phyloP scores from a whole-genome alignment of 345 rosid genomes.

The Carallia pectinifolia region DNA sequence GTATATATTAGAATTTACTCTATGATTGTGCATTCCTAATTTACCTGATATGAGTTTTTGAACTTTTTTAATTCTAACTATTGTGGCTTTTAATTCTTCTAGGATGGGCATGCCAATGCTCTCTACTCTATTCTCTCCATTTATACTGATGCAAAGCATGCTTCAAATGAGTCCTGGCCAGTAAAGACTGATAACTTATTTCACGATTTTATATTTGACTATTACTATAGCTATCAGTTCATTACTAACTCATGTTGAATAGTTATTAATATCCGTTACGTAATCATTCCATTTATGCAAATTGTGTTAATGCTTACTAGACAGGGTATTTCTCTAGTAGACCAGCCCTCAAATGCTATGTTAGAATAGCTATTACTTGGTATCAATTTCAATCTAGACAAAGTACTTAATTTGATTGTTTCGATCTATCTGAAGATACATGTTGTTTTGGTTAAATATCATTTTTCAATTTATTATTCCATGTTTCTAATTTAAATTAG shows the following conservation, averaged over 20 bases:
- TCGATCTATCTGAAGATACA: conserved; percentile 8
- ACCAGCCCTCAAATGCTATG: conserved; percentile 85
- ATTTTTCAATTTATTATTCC: conserved; percentile 14
- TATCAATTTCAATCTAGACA: conserved; percentile 20
- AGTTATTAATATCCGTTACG: conserved; percentile 25
- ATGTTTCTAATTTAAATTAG: conserved; percentile 35
- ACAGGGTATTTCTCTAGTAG: conserved; percentile 95
- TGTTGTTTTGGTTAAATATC: conserved; percentile 2
- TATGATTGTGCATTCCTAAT: background rate
- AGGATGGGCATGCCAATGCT: conserved; percentile 98
- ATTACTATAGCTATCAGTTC: conserved; percentile 9
- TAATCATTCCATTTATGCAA: conserved; percentile 72
- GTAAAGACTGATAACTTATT: conserved; percentile 80
- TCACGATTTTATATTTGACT: conserved; percentile 55
- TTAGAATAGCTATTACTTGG: conserved; percentile 88
- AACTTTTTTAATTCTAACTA: conserved; percentile 7
- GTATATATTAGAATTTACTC: conserved; percentile 1
- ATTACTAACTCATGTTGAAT: conserved; percentile 6
- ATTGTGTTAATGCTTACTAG: conserved; percentile 89
- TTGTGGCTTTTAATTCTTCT: conserved; percentile 19
- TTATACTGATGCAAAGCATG: conserved; percentile 93
- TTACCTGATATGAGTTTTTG: conserved; percentile 5
- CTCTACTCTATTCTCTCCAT: conserved; percentile 94
- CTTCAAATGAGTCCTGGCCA: conserved; percentile 75
- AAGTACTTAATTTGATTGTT: background rate